phyloP scores from a whole-genome alignment of 2,329 filamentous ascomycete species.

The Emydomyces testavorans region DNA sequence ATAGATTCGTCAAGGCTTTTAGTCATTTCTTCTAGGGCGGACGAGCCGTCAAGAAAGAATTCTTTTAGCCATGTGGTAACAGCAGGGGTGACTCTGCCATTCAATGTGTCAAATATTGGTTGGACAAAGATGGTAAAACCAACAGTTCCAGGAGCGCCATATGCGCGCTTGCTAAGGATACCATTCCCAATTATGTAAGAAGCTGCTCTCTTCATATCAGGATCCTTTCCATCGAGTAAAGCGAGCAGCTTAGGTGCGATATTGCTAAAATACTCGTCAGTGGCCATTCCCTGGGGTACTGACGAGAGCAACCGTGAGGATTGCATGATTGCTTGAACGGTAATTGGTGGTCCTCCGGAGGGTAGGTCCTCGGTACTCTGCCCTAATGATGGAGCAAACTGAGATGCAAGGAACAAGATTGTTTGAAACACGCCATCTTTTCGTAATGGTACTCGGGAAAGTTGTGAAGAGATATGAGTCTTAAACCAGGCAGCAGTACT shows the following conservation, averaged over 20 bases:
- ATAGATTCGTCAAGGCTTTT: constrained; percentile 10
- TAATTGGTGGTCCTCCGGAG: constrained; percentile 31
- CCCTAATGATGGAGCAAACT: constrained; percentile 32
- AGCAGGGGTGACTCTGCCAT: constrained; percentile 23
- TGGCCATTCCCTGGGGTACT: constrained; percentile 30
- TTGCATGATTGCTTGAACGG: constrained; percentile 36
- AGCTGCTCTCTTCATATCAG: constrained; percentile 32
- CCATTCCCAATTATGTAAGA: constrained; percentile 36
- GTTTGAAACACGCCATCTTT: constrained; percentile 33
- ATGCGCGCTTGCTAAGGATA: constrained; percentile 32
- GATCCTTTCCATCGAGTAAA: constrained; percentile 32
- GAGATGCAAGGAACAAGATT: constrained; percentile 34
- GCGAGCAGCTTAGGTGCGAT: constrained; percentile 32
- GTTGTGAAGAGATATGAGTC: constrained; percentile 25
- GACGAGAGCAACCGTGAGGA: constrained; percentile 34
- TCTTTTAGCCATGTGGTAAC: constrained; percentile 23
- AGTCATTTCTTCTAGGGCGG: neutral
- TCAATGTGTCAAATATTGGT: constrained; percentile 31
- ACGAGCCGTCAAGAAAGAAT: constrained; percentile 18
- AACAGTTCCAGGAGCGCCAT: constrained; percentile 31
- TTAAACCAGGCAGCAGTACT: constrained; percentile 33
- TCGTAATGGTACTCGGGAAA: constrained; percentile 33
- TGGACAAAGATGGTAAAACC: constrained; percentile 34
- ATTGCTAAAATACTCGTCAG: constrained; percentile 28
- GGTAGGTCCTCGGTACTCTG: constrained; percentile 23